Evolutionary conservation across 345 rosid genomes (phyloP).

Genomic region (Luvunga scandens): DNA sequence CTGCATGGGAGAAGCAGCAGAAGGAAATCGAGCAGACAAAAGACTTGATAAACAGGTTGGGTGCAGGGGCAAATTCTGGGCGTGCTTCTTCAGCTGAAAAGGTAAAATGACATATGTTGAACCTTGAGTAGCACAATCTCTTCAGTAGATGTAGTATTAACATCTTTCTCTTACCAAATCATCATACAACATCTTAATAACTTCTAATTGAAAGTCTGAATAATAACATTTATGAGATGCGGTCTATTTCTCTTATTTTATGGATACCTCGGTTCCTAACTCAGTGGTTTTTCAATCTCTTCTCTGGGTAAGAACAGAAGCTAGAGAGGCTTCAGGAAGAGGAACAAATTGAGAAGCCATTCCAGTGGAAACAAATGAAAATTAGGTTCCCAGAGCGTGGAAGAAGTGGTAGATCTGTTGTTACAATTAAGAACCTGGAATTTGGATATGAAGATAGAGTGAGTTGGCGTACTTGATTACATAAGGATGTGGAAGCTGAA

Average conservation of each 20-base stretch:
- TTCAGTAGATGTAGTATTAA: not conserved
- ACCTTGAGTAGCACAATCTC: not conserved
- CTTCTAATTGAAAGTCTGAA: not conserved
- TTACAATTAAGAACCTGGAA: conserved; percentile 58
- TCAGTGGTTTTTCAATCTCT: not conserved
- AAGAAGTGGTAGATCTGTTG: conserved; percentile 79
- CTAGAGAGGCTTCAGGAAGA: conserved; percentile 83
- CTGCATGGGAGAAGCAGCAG: conserved; percentile 92
- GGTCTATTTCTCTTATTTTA: conserved; percentile 6
- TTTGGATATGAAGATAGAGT: conserved; percentile 81
- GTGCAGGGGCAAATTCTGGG: conserved; percentile 85
- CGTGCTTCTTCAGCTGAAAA: conserved; percentile 98
- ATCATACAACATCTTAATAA: not conserved
- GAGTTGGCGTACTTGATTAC: conserved; percentile 16
- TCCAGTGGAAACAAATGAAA: conserved; percentile 85
- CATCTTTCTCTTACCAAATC: not conserved
- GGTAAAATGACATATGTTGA: conserved; percentile 33
- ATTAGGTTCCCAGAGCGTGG: conserved; percentile 97
- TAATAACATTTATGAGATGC: not conserved
- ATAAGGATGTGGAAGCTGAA: not conserved
- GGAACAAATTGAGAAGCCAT: conserved; percentile 88
- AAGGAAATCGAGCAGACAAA: conserved; percentile 81
- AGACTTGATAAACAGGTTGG: conserved; percentile 69
- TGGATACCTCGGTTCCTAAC: conserved; percentile 2
- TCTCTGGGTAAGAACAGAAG: conserved; percentile 45